A percentile compares a stretch with the other conserved stretches of the same genome.
These are phyloP conservation scores for Clonostachys chloroleuca DNA, from an alignment of 2,329 filamentous ascomycete genomes.

Conservation along the genomic window DNA sequence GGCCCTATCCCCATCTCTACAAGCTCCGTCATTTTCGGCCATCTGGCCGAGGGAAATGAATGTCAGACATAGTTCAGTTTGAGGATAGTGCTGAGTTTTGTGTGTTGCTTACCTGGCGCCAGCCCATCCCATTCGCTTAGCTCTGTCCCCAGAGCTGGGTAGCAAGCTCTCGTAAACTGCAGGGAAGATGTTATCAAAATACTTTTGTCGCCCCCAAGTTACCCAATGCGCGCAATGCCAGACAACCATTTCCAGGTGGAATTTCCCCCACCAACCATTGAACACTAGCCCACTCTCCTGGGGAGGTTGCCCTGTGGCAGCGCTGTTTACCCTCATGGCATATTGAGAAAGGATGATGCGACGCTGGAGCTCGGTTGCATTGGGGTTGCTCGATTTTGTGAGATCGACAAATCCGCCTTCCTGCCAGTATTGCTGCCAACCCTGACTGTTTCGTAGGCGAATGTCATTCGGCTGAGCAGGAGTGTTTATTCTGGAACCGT, in stretches of 20 bases:
- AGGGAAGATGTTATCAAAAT: background rate
- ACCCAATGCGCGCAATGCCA: background rate
- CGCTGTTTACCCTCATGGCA: slow-evolving; percentile 34
- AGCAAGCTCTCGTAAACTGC: background rate
- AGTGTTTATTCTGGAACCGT: slow-evolving; percentile 15
- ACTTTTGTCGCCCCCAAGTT: background rate
- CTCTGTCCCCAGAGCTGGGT: background rate
- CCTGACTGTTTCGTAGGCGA: slow-evolving; percentile 12
- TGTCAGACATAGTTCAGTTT: no score
- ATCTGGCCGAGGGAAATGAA: slow-evolving; percentile 3
- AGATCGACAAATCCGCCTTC: slow-evolving; percentile 35
- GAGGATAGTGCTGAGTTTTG: no score
- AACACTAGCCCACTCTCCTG: slow-evolving; percentile 40
- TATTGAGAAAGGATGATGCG: slow-evolving; percentile 37
- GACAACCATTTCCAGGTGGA: background rate
- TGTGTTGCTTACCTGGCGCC: slow-evolving; percentile 22
- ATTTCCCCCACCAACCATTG: slow-evolving; percentile 38
- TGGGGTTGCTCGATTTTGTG: slow-evolving; percentile 22
- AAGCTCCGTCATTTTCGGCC: slow-evolving; percentile 30
- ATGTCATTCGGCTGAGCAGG: slow-evolving; percentile 16
- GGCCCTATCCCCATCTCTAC: slow-evolving; percentile 19
- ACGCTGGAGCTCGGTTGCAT: slow-evolving; percentile 35
- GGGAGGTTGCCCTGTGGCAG: slow-evolving; percentile 25
- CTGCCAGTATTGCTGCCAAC: slow-evolving; percentile 29
- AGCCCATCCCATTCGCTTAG: slow-evolving; percentile 28